Conservation (phyloP, 2,329 filamentous ascomycete species). For the Talaromyces sp. region DNA sequence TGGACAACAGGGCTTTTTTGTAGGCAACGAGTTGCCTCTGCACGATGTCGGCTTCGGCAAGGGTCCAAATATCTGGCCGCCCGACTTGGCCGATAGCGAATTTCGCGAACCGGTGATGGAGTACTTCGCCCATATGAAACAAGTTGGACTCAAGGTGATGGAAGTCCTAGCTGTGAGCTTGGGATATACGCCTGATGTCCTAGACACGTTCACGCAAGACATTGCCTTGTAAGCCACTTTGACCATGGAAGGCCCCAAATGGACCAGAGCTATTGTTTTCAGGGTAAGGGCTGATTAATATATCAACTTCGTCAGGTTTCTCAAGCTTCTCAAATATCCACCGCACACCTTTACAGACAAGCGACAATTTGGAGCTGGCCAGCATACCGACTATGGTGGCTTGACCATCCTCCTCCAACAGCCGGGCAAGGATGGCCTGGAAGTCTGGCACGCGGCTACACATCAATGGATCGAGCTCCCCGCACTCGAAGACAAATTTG, state of each 20-base stretch:
- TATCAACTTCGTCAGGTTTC: neutral
- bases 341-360: neutral
- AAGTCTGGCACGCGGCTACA: neutral
- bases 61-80: neutral
- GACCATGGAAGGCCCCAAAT: neutral
- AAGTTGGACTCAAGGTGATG: neutral
- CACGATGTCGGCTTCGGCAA: neutral
- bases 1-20: neutral
- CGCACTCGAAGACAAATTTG: neutral
- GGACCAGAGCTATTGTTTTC: neutral
- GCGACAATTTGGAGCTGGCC: neutral
- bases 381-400: neutral
- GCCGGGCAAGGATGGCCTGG: neutral
- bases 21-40: neutral
- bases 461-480: neutral
- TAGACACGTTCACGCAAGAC: neutral
- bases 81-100: neutral
- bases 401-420: neutral
- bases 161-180: neutral
- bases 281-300: neutral
- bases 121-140: neutral
- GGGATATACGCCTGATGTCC: neutral
- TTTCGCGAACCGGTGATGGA: neutral
- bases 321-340: neutral
- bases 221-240: neutral